Evolutionary conservation across 768 basidiomycete genomes (phyloP).

Genomic region (Tubosaeta sp.): DNA sequence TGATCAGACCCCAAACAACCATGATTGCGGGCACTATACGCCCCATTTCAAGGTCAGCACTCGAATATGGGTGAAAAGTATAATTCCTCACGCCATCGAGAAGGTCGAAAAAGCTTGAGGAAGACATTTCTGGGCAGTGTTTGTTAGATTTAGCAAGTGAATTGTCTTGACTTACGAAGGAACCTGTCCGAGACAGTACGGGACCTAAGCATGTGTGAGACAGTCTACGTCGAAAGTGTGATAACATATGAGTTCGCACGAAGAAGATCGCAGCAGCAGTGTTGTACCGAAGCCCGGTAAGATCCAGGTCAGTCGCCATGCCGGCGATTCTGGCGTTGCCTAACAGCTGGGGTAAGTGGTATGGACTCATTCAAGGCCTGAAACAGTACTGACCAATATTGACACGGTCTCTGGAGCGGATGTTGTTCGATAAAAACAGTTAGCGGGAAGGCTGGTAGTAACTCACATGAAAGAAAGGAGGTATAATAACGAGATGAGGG

Average conservation of each 20-base stretch:
- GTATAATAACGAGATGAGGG: slow-evolving; percentile 13
- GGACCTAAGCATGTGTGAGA: slow-evolving; percentile 19
- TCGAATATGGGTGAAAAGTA: not conserved
- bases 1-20: slow-evolving; percentile 35
- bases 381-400: slow-evolving; percentile 36
- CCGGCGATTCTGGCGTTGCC: slow-evolving; percentile 44
- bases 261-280: slow-evolving; percentile 38
- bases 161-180: slow-evolving; percentile 31
- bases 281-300: slow-evolving; percentile 35
- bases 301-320: slow-evolving; percentile 37
- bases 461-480: slow-evolving; percentile 20
- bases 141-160: not conserved
- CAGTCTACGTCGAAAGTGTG: not conserved
- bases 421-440: not conserved
- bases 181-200: slow-evolving; percentile 35
- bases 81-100: slow-evolving; percentile 29
- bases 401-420: slow-evolving; percentile 35
- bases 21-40: slow-evolving; percentile 35
- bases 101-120: slow-evolving; percentile 32
- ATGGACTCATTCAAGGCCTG: not conserved
- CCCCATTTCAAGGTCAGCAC: slow-evolving; percentile 2
- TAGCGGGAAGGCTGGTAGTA: not conserved
- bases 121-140: slow-evolving; percentile 30
- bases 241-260: slow-evolving; percentile 12
- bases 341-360: slow-evolving; percentile 13